Evolutionary conservation across 2,329 filamentous ascomycete species (phyloP), one percentile per base, ranked within the genome.

Genomic region (Tolypocladium amazonense): DNA sequence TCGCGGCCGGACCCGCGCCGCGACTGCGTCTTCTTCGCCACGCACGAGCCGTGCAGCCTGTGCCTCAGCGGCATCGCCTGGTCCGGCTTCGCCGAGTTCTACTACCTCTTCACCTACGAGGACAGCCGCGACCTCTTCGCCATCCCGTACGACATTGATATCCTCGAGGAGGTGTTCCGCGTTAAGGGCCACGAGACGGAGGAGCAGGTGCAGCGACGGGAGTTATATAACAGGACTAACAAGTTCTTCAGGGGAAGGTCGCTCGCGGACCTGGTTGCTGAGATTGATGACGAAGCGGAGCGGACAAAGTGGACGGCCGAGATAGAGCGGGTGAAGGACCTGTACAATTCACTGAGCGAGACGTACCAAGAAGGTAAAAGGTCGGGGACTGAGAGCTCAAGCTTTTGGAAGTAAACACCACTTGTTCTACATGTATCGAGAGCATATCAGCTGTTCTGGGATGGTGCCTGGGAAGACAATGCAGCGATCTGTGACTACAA

Each of bases 31-130:
- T 84, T 85, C 72, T 76, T 84, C 61, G 79, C 81, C 5, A 84
- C 82, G 0, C 81, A 84, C 66, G 81, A 85, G 70, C 82, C 82
- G 1, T 84, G 82, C 72, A 82, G 78, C 52, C 73, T 84, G 2
- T 84, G 82, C 61, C 71, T 85, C 12, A 82, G 79, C 63, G 82
- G 79, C 18, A 84, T 85, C 62, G 75, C 81, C 2, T 85, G 81
- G 81, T 77, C 78, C 12, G 81, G 82, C 1, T 84, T 85, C 70
- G 74, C 73, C 60, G 77, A 81, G 68, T 73, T 85, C 59, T 84
- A 82, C 68, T 83, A 83, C 65, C 71, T 84, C 56, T 85, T 84
- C 68, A 83, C 81, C 0, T 82, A 84, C 66, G 78, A 83, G 67
- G 81, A 85, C 67, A 83, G 78, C 57, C 72, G 81, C 45, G 80